phyloP scores from a whole-genome alignment of 176 grass and related monocot genomes.

The Lolium multiflorum region DNA sequence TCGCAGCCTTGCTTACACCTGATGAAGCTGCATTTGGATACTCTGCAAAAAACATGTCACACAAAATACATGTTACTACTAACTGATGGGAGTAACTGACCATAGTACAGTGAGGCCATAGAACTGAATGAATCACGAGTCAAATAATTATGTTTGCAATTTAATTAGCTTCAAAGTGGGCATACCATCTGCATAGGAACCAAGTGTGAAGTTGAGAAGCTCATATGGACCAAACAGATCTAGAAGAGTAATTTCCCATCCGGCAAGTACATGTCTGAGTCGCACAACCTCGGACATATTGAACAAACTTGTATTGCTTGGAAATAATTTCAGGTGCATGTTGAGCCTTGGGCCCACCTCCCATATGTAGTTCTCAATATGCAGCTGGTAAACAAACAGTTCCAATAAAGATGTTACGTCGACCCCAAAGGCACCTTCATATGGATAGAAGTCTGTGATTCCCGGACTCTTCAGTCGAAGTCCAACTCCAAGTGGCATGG shows the following conservation, averaged over 20 bases:
- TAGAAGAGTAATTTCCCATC: conserved; percentile 80
- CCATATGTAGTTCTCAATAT: conserved; percentile 73
- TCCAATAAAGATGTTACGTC: conserved; percentile 52
- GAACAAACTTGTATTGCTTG: conserved; percentile 64
- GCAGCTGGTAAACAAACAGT: conserved; percentile 66
- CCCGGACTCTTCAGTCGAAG: conserved; percentile 94
- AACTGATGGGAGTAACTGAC: conserved; percentile 13
- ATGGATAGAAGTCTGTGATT: conserved; percentile 71
- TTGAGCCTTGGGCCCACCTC: conserved; percentile 76
- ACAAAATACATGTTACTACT: conserved; percentile 25
- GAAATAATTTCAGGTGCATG: conserved; percentile 89
- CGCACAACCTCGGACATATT: conserved; percentile 65
- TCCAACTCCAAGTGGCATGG: conserved; percentile 71
- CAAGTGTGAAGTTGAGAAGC: conserved; percentile 83
- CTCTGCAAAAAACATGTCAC: conserved; percentile 41
- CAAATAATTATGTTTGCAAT: not conserved
- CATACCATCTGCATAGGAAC: conserved; percentile 67
- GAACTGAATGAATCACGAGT: not conserved
- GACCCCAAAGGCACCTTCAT: conserved; percentile 60
- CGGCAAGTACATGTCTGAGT: conserved; percentile 63
- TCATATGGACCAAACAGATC: conserved; percentile 98
- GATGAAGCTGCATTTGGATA: conserved; percentile 45
- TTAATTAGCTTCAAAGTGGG: not conserved
- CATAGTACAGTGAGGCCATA: not conserved
- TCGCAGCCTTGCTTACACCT: conserved; percentile 66